phyloP scores from a whole-genome alignment of 306 rosid species.

The Lathyrus tuberosus region DNA sequence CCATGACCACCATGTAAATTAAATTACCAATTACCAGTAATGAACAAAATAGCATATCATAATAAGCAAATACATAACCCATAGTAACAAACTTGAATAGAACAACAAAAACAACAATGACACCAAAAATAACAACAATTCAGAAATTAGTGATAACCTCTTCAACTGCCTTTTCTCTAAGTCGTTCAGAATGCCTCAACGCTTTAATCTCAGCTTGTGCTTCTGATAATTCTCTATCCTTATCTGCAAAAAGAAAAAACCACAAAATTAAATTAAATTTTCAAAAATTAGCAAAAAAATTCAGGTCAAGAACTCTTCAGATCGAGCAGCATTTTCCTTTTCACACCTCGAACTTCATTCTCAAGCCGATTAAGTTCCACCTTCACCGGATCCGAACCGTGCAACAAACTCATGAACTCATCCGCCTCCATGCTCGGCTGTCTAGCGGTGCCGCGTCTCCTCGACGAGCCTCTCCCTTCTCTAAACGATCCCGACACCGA shows the following conservation, averaged over 20 bases:
- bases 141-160: slow-evolving; percentile 58
- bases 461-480: slow-evolving; percentile 74
- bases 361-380: slow-evolving; percentile 96
- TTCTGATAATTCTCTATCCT: slow-evolving; percentile 90
- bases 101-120: not conserved
- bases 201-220: slow-evolving; percentile 98
- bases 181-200: slow-evolving; percentile 84
- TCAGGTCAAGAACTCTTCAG: slow-evolving; percentile 48
- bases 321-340: slow-evolving; percentile 67
- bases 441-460: slow-evolving; percentile 68
- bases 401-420: slow-evolving; percentile 78
- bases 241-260: slow-evolving; percentile 58
- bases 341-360: slow-evolving; percentile 89
- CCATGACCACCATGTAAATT: slow-evolving; percentile 10
- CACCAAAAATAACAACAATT: slow-evolving; percentile 17
- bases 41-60: not conserved
- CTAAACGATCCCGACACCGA: slow-evolving; percentile 79
- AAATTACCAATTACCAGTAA: not conserved
- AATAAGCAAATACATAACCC: not conserved
- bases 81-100: not conserved
- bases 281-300: slow-evolving; percentile 14
- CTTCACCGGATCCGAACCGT: slow-evolving; percentile 98
- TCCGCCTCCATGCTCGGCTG: slow-evolving; percentile 91
- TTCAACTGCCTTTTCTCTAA: slow-evolving; percentile 94
- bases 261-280: not conserved